A percentile compares a stretch with the other conserved stretches of the same genome.
Conservation (phyloP, 2,329 filamentous ascomycete genomes). For the Ophiostoma pallidulum region DNA sequence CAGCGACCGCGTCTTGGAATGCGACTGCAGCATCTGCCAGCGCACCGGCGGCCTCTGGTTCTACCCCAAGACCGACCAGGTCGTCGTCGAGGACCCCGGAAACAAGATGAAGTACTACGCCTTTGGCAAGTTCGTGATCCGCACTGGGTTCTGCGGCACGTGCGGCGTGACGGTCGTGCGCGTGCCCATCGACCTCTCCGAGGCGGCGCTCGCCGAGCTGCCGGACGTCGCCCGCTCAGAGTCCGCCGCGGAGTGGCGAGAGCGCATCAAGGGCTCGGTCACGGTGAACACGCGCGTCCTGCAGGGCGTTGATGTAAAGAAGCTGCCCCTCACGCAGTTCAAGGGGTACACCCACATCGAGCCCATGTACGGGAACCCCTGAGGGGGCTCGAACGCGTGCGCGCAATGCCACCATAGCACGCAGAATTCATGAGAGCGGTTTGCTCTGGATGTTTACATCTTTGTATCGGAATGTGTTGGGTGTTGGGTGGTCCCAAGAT, state of each 20-base stretch:
- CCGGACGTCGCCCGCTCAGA: slow-evolving; percentile 18
- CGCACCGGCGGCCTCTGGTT: slow-evolving; percentile 36
- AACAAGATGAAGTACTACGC: slow-evolving; percentile 32
- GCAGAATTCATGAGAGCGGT: no score
- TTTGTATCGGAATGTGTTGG: no score
- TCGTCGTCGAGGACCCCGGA: slow-evolving; percentile 31
- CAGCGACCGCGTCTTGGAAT: slow-evolving; percentile 27
- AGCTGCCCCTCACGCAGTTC: slow-evolving; percentile 15
- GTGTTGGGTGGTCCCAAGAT: no score
- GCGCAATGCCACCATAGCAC: no score
- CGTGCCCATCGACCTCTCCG: slow-evolving; percentile 20
- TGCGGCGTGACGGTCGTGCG: slow-evolving; percentile 38
- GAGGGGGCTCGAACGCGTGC: slow-evolving; percentile 2
- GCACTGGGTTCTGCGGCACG: slow-evolving; percentile 39
- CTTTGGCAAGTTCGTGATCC: slow-evolving; percentile 25
- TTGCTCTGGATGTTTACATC: no score
- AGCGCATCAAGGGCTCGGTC: slow-evolving; percentile 21
- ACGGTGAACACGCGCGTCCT: slow-evolving; percentile 34
- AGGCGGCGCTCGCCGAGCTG: slow-evolving; percentile 29
- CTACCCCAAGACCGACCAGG: slow-evolving; percentile 31
- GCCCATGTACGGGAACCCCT: slow-evolving; percentile 34
- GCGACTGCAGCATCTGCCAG: slow-evolving; percentile 43
- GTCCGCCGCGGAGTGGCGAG: slow-evolving; percentile 11
- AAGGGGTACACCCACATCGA: slow-evolving; percentile 23
- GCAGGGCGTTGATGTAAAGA: slow-evolving; percentile 27